Base-by-base conservation (phyloP, 345 rosid species). In the Aquilaria sinensis region DNA sequence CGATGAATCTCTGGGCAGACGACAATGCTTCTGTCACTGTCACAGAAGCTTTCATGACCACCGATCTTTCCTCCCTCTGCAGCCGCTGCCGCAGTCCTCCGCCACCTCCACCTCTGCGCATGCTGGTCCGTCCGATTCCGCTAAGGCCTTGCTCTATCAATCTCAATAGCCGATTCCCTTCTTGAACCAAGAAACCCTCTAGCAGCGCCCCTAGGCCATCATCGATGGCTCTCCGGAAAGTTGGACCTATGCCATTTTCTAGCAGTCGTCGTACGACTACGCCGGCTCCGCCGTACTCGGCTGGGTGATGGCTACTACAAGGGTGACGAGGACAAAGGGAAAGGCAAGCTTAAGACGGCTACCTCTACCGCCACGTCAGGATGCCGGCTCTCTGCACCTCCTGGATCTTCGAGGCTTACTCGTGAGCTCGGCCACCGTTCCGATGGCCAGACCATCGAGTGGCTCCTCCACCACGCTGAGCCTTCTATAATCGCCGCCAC, bases 211-310 rank as follows among this genome's bases (percentile, higher is more conserved):
- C 51, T 97, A 83, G 67, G 71, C 85, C 56, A 67, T 93, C 31
- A 88, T 88, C 54, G 97, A 93, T 31, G 85, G 88, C 33, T 80
- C 94, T 2, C 74, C 70, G 4, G 87, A 85, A 56, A 63, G 66
- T 79, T 93, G 97, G 98, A 85, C 96, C 49, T 90, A 93, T 80
- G 98, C 98, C 9, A 89, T 93, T 47, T 93, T 87, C 74, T 93
- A 97, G 98, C 98, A 90, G 73, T 75, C 82, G 32, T 91, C 96
- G 2, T 84, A 74, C 48, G 97, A 91, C 56, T 89, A 75, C 74
- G 65, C 89, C 37, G 84, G 83, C 67, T 57, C 80, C 1, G 57
- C 89, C 5, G 70, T 88, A 10, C 74, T 92, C 5, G 90, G 83
- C 0, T 93, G 98, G 97, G 97, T 34, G 97, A 93, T 71, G 98